Evolutionary conservation across 2,329 filamentous ascomycete species (phyloP).

Genomic region (Cercospora canescens): DNA sequence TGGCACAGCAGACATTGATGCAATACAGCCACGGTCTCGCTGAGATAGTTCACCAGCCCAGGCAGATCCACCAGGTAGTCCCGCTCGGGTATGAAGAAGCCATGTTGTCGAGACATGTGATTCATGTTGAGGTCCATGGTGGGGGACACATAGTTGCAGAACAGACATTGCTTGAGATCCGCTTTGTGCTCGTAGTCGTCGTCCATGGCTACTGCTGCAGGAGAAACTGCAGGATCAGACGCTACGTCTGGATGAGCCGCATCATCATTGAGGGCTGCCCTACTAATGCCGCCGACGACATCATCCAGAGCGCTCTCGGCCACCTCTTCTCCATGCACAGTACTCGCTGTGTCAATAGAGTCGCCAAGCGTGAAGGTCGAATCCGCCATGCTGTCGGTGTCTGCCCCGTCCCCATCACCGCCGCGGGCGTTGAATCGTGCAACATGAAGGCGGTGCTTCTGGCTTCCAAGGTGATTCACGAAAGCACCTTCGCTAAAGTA

Average conservation of each 20-base stretch:
- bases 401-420: constrained; percentile 59
- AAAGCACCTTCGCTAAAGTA: constrained; percentile 98
- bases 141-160: constrained; percentile 86
- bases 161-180: constrained; percentile 66
- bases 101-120: constrained; percentile 91
- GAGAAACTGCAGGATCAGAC: constrained; percentile 19
- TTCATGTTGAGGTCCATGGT: constrained; percentile 72
- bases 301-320: constrained; percentile 75
- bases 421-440: constrained; percentile 47
- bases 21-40: constrained; percentile 75
- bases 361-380: constrained; percentile 90
- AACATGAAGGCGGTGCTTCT: constrained; percentile 78
- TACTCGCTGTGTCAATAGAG: constrained; percentile 59
- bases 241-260: constrained; percentile 39
- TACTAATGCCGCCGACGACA: constrained; percentile 75
- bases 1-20: constrained; percentile 88
- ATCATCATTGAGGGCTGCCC: constrained; percentile 53
- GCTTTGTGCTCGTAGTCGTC: constrained; percentile 40
- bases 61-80: constrained; percentile 79
- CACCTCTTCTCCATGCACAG: constrained; percentile 34
- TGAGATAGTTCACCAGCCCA: constrained; percentile 75
- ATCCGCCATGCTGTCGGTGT: constrained; percentile 70
- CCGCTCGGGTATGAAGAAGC: constrained; percentile 94
- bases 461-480: constrained; percentile 85
- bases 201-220: constrained; percentile 31